A percentile compares a stretch with the other conserved stretches of the same genome.
Evolutionary conservation across 768 basidiomycete species (phyloP).

Genomic region (Albatrellus ellisii): DNA sequence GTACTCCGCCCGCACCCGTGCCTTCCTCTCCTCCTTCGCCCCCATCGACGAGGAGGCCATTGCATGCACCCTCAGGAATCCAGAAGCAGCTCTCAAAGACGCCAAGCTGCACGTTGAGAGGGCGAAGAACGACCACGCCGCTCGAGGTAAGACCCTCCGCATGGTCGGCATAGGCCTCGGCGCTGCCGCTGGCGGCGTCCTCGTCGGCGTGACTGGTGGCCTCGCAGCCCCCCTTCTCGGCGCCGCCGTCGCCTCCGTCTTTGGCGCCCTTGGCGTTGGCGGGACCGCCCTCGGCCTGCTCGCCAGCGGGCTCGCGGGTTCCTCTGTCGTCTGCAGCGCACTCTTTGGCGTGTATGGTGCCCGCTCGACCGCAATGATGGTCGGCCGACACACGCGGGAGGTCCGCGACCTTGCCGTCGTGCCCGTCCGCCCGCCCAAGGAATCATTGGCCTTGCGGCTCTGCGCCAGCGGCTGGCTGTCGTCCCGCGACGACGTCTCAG

Average conservation of each 20-base stretch:
- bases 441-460: conserved; percentile 36
- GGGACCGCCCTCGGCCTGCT: conserved; percentile 38
- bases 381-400: conserved; percentile 36
- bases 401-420: conserved; percentile 40
- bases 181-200: conserved; percentile 40
- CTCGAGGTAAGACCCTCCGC: conserved; percentile 26
- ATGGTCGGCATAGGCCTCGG: conserved; percentile 36
- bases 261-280: conserved; percentile 39
- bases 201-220: conserved; percentile 46
- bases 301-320: conserved; percentile 40
- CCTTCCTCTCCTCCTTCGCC: conserved; percentile 29
- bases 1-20: conserved; percentile 37
- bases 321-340: conserved; percentile 42
- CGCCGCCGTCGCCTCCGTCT: conserved; percentile 33
- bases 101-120: conserved; percentile 28
- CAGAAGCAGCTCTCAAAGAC: conserved; percentile 30
- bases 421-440: conserved; percentile 26
- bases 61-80: conserved; percentile 34
- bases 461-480: conserved; percentile 46
- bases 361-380: conserved; percentile 32
- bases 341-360: conserved; percentile 47
- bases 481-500: conserved; percentile 29
- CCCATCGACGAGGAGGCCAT: conserved; percentile 31
- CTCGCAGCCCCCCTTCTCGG: conserved; percentile 45
- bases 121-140: conserved; percentile 29